Base-by-base conservation (phyloP, 371 early-diverging fungal species). In the Capillidium heterosporum region DNA sequence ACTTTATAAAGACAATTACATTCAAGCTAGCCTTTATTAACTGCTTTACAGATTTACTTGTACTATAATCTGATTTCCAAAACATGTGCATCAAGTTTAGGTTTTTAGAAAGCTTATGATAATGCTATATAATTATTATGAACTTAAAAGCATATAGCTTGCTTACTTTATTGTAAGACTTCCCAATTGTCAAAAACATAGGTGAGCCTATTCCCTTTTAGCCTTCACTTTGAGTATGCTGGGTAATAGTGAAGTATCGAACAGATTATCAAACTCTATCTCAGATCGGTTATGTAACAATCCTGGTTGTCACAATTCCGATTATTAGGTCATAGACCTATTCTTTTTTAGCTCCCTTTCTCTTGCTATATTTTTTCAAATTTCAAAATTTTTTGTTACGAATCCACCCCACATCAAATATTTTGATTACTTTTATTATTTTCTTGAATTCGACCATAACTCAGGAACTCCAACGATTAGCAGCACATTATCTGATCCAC, bases 211-310 rank as follows among this genome's bases (percentile, higher is more conserved):
- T 13, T 40, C n/a, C 13, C 40, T 13, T 13, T n/a, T 10, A n/a
- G n/a, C n/a, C n/a, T n/a, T n/a, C n/a, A n/a, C n/a, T 17, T 63
- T 60, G 0, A 60, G 58, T 8, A 82, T 72, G 60, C 76, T 82
- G 65, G 82, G 82, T 15, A 76, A 46, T 7, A 82, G 84, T 1
- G 82, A 82, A 59, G 74, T 77, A 21, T 43, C 56, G n/a, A 47
- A 54, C 47, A 72, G 26, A 56, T 62, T 58, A 8, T 56, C 41
- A 48, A 76, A 76, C 43, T 76, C 76, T 27, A 7, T 27, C 44
- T 65, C 67, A 44, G 48, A 40, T 21, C 62, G 61, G 32, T 71
- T 70, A n/a, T n/a, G n/a, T n/a, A n/a, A n/a, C n/a, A n/a, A n/a
- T n/a, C n/a, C n/a, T n/a, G n/a, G n/a, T n/a, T n/a, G n/a, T n/a